A percentile compares a stretch with the other conserved stretches of the same genome.
These are phyloP conservation scores for Phytophthora tentaculata DNA, from an alignment of 352 stramenopile genomes.

Conservation along the genomic window DNA sequence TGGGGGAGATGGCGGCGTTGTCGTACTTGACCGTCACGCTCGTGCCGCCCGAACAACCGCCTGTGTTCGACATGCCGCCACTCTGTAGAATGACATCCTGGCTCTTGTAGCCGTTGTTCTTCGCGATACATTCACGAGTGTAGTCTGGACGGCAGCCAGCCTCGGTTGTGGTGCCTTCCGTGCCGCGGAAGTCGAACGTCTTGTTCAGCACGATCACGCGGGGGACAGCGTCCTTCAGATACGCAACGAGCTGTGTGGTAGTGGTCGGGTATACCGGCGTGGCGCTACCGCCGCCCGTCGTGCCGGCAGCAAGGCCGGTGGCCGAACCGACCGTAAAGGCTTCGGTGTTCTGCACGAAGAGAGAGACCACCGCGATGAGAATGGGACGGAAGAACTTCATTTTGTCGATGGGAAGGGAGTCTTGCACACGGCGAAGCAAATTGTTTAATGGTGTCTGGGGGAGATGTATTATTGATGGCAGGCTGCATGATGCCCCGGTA, in stretches of 20 bases:
- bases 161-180: conserved; percentile 50
- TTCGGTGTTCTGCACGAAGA: conserved; percentile 23
- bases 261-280: conserved; percentile 42
- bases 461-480: not conserved
- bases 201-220: conserved; percentile 49
- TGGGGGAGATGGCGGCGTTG: conserved; percentile 28
- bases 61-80: conserved; percentile 31
- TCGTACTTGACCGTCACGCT: conserved; percentile 31
- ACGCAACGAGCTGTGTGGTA: conserved; percentile 40
- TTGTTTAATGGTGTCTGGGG: conserved; percentile 14
- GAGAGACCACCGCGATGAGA: conserved; percentile 27
- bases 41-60: conserved; percentile 25
- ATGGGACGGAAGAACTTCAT: conserved; percentile 36
- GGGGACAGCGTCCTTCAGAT: conserved; percentile 33
- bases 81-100: conserved; percentile 45
- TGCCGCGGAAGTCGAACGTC: conserved; percentile 47
- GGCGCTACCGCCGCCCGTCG: conserved; percentile 44
- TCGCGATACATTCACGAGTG: conserved; percentile 34
- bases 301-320: conserved; percentile 37
- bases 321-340: conserved; percentile 35
- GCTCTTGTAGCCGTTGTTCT: conserved; percentile 51
- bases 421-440: conserved; percentile 15
- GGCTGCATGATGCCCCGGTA: not conserved
- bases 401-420: not conserved
- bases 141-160: conserved; percentile 45